A percentile compares a stretch with the other conserved stretches of the same genome.
phyloP scores from a whole-genome alignment of 208 protist species.

The Leishmania mexicana region DNA sequence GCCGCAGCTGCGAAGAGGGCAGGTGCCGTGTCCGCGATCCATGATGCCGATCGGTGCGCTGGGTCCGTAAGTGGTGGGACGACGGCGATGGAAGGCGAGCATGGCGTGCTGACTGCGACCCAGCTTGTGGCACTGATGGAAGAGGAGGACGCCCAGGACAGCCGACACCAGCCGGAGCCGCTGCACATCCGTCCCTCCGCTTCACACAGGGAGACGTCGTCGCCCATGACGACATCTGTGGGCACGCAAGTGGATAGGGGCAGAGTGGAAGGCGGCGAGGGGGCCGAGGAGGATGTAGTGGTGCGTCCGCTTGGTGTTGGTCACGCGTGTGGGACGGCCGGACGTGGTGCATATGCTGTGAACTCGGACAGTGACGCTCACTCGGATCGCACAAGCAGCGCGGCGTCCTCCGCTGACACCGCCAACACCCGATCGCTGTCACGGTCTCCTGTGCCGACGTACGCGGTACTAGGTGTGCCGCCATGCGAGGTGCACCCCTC shows the following conservation, averaged over 20 bases:
- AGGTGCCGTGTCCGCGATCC: not conserved
- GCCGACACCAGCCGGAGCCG: conserved; percentile 9
- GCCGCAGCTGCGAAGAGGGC: not conserved
- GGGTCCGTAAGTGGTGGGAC: not conserved
- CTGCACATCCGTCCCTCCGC: not conserved
- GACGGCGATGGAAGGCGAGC: not conserved
- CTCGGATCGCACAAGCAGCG: not conserved
- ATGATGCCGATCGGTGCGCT: not conserved
- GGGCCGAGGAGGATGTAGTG: not conserved
- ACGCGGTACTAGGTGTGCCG: not conserved
- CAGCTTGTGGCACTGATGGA: conserved; percentile 32
- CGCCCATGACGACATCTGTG: not conserved
- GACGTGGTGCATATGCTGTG: not conserved
- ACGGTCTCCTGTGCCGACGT: not conserved
- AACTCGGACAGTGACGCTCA: not conserved
- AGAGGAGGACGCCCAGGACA: conserved; percentile 32
- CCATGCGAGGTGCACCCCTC: conserved; percentile 17
- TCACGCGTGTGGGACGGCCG: not conserved
- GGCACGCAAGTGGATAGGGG: not conserved
- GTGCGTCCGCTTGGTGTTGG: not conserved
- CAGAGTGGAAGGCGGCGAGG: not conserved
- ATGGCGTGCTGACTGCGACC: conserved; percentile 21
- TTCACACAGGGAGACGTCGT: not conserved
- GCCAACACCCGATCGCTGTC: not conserved
- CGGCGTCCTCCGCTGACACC: not conserved